phyloP scores from a whole-genome alignment of 495 filamentous ascomycete species.

The Trichoderma asperelloides region DNA sequence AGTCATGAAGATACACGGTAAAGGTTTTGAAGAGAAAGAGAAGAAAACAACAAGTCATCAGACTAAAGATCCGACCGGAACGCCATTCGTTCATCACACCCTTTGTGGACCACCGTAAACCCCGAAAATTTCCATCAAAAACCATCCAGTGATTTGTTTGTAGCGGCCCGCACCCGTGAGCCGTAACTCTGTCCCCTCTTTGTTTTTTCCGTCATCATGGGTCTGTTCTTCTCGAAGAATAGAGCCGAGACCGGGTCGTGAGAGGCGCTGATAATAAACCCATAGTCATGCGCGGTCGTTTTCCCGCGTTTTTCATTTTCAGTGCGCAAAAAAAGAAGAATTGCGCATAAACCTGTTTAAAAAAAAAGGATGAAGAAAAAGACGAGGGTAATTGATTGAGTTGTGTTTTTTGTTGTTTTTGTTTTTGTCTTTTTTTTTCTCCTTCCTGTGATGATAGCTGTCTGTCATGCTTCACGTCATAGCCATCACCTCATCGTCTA shows the following conservation, averaged over 20 bases:
- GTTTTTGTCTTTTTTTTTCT: too few species aligned
- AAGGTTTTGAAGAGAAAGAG: not conserved
- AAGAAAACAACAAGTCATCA: not conserved
- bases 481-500: not conserved
- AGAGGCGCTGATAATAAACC: not conserved
- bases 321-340: not conserved
- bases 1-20: not conserved
- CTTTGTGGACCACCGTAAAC: not conserved
- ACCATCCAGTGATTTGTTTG: not conserved
- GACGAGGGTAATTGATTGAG: not conserved
- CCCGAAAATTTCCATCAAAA: constrained; percentile 6
- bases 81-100: not conserved
- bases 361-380: not conserved
- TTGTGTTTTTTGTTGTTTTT: too few species aligned
- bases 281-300: not conserved
- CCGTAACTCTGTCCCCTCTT: not conserved
- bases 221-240: not conserved
- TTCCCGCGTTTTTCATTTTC: not conserved
- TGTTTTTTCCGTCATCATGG: not conserved
- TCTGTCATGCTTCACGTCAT: not conserved
- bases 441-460: too few species aligned
- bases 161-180: not conserved
- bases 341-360: not conserved
- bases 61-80: not conserved
- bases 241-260: not conserved